These are phyloP conservation scores for Talinum fruticosum DNA, from an alignment of 148 eudicot species.

Conservation along the genomic window DNA sequence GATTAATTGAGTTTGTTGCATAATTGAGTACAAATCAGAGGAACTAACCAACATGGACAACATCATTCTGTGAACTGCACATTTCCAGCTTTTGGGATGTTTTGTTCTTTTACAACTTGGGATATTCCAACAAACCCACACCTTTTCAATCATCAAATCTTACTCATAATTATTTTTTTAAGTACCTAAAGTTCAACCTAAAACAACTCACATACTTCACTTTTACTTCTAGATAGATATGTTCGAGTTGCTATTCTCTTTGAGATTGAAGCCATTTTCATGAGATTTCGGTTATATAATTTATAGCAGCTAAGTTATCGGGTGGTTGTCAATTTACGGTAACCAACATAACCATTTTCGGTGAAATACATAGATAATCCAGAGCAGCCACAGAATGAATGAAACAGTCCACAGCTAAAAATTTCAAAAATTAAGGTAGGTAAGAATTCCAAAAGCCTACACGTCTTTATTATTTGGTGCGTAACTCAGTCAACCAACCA, in stretches of 20 bases:
- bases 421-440: background rate
- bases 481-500: slow-evolving; percentile 2
- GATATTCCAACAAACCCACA: slow-evolving; percentile 1
- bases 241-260: too few relatives aligned
- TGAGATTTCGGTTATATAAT: background rate
- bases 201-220: background rate
- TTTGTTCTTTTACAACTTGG: background rate
- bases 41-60: background rate
- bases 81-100: background rate
- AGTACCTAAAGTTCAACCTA: background rate
- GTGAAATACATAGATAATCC: background rate
- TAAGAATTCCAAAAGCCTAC: background rate
- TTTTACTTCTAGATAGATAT: too few relatives aligned
- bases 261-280: background rate
- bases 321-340: background rate
- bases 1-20: background rate
- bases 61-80: background rate
- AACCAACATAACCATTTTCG: background rate
- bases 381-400: background rate
- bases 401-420: background rate
- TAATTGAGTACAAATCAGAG: background rate
- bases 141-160: background rate
- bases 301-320: background rate
- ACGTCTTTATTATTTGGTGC: slow-evolving; percentile 1
- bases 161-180: too few relatives aligned